phyloP scores from a whole-genome alignment of 192 early-diverging fungal genomes.

The Coemansia sp. region DNA sequence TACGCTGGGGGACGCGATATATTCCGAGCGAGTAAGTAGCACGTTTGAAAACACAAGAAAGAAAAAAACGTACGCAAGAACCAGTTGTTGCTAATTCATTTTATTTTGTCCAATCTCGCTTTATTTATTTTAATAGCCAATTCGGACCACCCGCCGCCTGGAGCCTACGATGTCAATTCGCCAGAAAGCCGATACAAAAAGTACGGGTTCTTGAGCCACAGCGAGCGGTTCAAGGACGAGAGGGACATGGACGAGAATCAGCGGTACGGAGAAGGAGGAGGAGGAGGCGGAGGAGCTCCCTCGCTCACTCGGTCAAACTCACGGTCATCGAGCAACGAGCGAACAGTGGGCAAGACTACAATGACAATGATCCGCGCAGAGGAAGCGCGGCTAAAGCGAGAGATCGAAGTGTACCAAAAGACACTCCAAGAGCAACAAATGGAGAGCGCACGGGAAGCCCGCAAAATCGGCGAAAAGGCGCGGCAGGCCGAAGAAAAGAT shows the following conservation, averaged over 20 bases:
- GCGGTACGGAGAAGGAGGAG: too few species aligned
- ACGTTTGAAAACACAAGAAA: too few species aligned
- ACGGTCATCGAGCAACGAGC: background rate
- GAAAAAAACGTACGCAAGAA: too few species aligned
- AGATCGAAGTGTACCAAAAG: slow-evolving; percentile 36
- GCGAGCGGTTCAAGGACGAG: slow-evolving; percentile 29
- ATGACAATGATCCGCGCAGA: slow-evolving; percentile 33
- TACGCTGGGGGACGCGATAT: slow-evolving; percentile 49
- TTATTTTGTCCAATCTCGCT: background rate
- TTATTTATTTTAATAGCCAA: slow-evolving; percentile 19
- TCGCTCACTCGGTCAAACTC: slow-evolving; percentile 9
- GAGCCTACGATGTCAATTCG: slow-evolving; percentile 39
- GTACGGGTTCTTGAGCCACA: slow-evolving; percentile 43
- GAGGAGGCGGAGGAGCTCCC: background rate
- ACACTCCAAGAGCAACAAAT: slow-evolving; percentile 19
- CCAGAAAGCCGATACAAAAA: slow-evolving; percentile 43
- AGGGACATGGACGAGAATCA: background rate
- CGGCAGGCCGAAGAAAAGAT: slow-evolving; percentile 26
- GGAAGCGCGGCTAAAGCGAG: slow-evolving; percentile 31
- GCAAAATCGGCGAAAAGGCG: slow-evolving; percentile 20
- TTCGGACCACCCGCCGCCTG: slow-evolving; percentile 47
- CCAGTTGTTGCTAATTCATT: too few species aligned
- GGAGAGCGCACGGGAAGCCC: slow-evolving; percentile 19
- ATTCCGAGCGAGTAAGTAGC: slow-evolving; percentile 42
- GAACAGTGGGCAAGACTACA: slow-evolving; percentile 2